Evolutionary conservation across 805 yeast species (phyloP).

Genomic region (Yamadazyma takamatsuzukensis): DNA sequence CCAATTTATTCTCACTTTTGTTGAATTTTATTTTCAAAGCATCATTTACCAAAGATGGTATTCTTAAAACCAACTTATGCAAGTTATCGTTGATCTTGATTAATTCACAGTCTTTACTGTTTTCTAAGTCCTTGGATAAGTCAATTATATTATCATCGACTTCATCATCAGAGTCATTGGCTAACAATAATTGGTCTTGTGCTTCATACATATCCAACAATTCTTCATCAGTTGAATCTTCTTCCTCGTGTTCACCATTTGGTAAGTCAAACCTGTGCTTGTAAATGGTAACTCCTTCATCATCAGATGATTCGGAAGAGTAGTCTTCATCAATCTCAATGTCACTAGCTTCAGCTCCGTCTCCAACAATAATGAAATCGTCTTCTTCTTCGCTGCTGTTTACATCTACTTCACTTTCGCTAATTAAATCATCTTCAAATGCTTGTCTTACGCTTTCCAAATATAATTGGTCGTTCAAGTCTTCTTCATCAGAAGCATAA

Average conservation of each 20-base stretch:
- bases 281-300: constrained; percentile 42
- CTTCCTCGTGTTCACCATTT: constrained; percentile 23
- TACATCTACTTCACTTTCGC: constrained; percentile 22
- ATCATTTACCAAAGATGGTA: constrained; percentile 38
- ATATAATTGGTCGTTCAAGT: constrained; percentile 28
- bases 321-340: constrained; percentile 19
- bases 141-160: constrained; percentile 33
- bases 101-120: constrained; percentile 43
- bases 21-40: constrained; percentile 37
- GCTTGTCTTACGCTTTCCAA: constrained; percentile 35
- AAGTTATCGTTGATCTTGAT: constrained; percentile 34
- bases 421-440: constrained; percentile 31
- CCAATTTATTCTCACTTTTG: constrained; percentile 39
- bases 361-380: constrained; percentile 25
- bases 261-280: constrained; percentile 39
- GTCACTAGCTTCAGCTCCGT: constrained; percentile 21
- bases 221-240: constrained; percentile 38
- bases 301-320: constrained; percentile 29
- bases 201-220: constrained; percentile 18
- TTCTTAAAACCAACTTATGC: constrained; percentile 38
- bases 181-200: constrained; percentile 21
- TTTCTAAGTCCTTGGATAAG: constrained; percentile 38
- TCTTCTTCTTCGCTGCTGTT: constrained; percentile 28
- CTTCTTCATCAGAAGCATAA: constrained; percentile 27
- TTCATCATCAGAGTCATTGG: constrained; percentile 26